phyloP scores from a whole-genome alignment of 257 asterid species.

The Gardenia jasminoides region DNA sequence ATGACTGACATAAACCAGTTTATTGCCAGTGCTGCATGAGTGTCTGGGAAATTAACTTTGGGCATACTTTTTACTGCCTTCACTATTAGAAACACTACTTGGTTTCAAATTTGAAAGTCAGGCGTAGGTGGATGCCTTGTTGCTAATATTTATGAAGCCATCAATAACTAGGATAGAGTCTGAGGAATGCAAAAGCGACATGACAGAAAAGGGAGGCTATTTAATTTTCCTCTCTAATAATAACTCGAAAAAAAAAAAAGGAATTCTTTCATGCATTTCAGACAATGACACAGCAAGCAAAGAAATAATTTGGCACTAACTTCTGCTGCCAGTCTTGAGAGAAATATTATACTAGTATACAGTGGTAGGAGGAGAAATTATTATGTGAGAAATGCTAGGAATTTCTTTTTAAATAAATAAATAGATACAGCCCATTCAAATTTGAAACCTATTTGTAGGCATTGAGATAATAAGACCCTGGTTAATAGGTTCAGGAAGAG shows the following conservation, averaged over 20 bases:
- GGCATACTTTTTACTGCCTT: not conserved
- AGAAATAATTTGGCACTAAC: not conserved
- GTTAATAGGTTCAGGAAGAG: not conserved
- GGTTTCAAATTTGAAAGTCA: constrained; percentile 1
- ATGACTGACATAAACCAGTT: not conserved
- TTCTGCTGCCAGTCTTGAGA: not conserved
- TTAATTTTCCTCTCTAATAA: not conserved
- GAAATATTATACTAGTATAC: not conserved
- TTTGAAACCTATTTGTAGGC: not conserved
- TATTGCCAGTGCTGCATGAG: not conserved
- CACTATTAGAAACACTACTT: not conserved
- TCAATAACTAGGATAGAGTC: not conserved
- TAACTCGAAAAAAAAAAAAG: not conserved
- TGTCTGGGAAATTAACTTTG: not conserved
- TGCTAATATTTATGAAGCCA: not conserved
- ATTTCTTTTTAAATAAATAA: not conserved
- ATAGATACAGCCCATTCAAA: not conserved
- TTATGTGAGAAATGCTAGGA: not conserved
- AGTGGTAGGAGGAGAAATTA: not conserved
- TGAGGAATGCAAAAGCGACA: not conserved
- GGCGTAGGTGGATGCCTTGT: not conserved
- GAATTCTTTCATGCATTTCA: not conserved
- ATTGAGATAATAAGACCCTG: not conserved
- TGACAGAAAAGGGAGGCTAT: not conserved
- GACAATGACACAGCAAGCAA: not conserved